phyloP scores from a whole-genome alignment of 257 asterid genomes.

The Solanum sparsipilum region DNA sequence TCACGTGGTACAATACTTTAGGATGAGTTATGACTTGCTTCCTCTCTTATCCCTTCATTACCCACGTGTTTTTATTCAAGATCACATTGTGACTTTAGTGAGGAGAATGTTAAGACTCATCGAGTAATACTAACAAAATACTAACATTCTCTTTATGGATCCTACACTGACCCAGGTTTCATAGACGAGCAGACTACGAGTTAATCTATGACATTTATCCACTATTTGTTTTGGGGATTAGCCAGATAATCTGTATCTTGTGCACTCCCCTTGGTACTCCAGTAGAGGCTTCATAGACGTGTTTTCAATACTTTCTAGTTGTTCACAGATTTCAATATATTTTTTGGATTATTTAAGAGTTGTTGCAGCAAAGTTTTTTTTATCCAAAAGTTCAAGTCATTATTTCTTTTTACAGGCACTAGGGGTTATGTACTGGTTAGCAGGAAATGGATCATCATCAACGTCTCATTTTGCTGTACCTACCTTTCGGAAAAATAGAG shows the following conservation, averaged over 20 bases:
- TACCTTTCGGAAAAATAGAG: not conserved
- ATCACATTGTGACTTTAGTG: not conserved
- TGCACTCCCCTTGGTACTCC: not conserved
- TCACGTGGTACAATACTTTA: not conserved
- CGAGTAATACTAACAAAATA: not conserved
- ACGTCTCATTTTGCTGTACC: not conserved
- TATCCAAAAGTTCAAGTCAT: not conserved
- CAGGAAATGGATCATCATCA: not conserved
- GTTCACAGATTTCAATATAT: not conserved
- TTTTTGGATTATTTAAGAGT: not conserved
- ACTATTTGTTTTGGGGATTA: not conserved
- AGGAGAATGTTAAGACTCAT: not conserved
- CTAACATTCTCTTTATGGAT: not conserved
- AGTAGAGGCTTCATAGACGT: not conserved
- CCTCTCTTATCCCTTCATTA: not conserved
- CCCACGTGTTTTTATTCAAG: not conserved
- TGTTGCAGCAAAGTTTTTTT: not conserved
- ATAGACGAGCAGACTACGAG: not conserved
- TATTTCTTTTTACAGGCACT: not conserved
- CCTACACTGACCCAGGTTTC: not conserved
- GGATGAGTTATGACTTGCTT: not conserved
- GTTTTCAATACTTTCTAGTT: not conserved
- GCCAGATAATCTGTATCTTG: not conserved
- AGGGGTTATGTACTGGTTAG: not conserved
- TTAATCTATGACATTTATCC: not conserved